Percentiles rank a stretch among this genome's conserved stretches.
phyloP scores from a whole-genome alignment of 352 stramenopile species.

The Phytophthora nicotianae region DNA sequence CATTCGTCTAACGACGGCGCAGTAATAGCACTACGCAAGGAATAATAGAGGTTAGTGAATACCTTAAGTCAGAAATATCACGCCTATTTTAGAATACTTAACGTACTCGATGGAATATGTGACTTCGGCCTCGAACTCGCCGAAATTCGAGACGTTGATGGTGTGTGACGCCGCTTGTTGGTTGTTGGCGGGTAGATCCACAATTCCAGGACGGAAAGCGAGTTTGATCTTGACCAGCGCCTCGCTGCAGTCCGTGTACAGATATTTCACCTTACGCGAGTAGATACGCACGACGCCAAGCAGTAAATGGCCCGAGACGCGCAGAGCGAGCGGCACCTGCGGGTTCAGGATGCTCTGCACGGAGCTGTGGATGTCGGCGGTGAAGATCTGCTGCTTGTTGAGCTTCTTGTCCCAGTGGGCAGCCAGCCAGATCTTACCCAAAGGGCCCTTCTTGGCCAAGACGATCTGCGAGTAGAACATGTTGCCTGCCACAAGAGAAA shows the following conservation, averaged over 20 bases:
- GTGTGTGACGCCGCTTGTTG: conserved; percentile 71
- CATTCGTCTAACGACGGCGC: conserved; percentile 81
- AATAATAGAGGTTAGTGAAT: background rate
- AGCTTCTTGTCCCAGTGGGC: conserved; percentile 99
- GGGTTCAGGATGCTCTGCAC: conserved; percentile 98
- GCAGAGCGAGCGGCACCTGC: conserved; percentile 95
- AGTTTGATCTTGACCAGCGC: conserved; percentile 99
- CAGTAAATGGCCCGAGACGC: conserved; percentile 97
- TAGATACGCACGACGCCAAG: conserved; percentile 99
- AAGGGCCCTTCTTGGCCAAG: conserved; percentile 98
- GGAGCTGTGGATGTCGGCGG: conserved; percentile 95
- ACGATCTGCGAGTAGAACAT: conserved; percentile 99
- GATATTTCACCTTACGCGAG: conserved; percentile 97
- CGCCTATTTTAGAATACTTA: conserved; percentile 1
- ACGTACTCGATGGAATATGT: conserved; percentile 88
- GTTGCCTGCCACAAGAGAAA: background rate
- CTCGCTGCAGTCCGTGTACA: conserved; percentile 98
- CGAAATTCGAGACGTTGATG: conserved; percentile 89
- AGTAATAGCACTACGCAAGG: conserved; percentile 51
- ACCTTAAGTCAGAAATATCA: conserved; percentile 8
- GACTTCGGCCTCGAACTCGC: conserved; percentile 85
- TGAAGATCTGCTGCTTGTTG: conserved; percentile 98
- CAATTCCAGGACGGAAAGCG: conserved; percentile 89
- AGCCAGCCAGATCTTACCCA: conserved; percentile 99
- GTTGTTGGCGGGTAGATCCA: conserved; percentile 71